Percentiles rank a stretch among this genome's conserved stretches.
Conservation (phyloP, 352 stramenopile species). For the Globisporangium polare region DNA sequence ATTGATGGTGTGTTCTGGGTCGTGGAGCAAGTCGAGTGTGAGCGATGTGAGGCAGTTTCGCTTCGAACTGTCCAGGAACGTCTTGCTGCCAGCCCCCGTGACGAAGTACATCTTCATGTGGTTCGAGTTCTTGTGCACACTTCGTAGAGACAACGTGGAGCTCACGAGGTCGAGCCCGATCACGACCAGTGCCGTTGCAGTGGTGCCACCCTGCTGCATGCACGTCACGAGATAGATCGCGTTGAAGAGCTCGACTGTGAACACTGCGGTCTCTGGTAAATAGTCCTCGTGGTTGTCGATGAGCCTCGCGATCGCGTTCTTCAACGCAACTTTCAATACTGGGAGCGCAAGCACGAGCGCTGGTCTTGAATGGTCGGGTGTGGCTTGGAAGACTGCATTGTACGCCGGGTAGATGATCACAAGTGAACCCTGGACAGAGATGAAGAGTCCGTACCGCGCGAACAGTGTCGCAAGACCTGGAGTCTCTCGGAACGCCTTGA, state of each 20-base stretch:
- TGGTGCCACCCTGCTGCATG: slow-evolving; percentile 19
- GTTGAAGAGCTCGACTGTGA: slow-evolving; percentile 42
- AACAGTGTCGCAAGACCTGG: slow-evolving; percentile 1
- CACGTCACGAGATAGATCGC: slow-evolving; percentile 31
- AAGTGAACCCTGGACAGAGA: slow-evolving; percentile 10
- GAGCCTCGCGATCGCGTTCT: slow-evolving; percentile 19
- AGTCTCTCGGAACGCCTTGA: slow-evolving; percentile 14
- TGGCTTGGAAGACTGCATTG: slow-evolving; percentile 4
- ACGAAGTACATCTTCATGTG: not conserved
- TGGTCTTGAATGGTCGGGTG: not conserved
- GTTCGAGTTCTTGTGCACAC: not conserved
- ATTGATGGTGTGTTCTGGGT: not conserved
- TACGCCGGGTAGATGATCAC: slow-evolving; percentile 18
- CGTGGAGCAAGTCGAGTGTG: not conserved
- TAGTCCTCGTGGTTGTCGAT: slow-evolving; percentile 26
- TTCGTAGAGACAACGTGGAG: not conserved
- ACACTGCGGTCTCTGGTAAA: slow-evolving; percentile 29
- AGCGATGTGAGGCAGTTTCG: not conserved
- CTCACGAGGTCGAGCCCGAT: not conserved
- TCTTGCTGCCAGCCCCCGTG: not conserved
- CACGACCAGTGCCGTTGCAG: not conserved
- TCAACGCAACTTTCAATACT: slow-evolving; percentile 18
- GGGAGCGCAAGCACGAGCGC: slow-evolving; percentile 18
- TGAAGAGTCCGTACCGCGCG: not conserved
- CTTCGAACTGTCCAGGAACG: not conserved